Conservation (phyloP, 371 early-diverging fungal species). For the Globomyces sp. region DNA sequence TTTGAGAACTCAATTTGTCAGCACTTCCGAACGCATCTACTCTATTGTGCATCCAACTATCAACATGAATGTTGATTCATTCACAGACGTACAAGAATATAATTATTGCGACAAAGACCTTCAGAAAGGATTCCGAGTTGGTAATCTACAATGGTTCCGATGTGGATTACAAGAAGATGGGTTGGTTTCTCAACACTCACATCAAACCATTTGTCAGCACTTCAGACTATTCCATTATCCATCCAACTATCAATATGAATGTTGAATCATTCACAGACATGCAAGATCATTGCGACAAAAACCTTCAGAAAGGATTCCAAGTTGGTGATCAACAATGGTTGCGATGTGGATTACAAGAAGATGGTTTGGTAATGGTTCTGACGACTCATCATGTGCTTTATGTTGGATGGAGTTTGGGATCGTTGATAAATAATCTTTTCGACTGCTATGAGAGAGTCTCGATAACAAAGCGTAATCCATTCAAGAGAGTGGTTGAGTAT, state of each 20-base stretch:
- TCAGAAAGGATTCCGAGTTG: not conserved
- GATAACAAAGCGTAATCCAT: not conserved
- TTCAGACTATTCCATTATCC: not conserved
- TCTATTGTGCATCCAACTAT: not conserved
- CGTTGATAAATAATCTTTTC: not conserved
- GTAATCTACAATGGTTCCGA: not conserved
- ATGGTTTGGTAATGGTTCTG: constrained; percentile 18
- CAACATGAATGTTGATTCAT: not conserved
- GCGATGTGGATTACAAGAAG: not conserved
- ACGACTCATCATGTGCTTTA: constrained; percentile 12
- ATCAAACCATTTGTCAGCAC: no score
- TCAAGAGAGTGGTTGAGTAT: not conserved
- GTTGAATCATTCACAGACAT: not conserved
- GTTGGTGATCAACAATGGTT: not conserved
- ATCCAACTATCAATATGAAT: not conserved
- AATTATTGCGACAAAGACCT: constrained; percentile 1
- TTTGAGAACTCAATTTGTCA: constrained; percentile 14
- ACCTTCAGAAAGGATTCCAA: not conserved
- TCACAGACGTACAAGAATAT: not conserved
- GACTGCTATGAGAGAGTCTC: not conserved
- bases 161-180: not conserved
- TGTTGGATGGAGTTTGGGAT: constrained; percentile 13
- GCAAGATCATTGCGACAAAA: constrained; percentile 5
- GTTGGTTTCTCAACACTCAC: not conserved
- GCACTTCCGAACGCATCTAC: not conserved